These are phyloP conservation scores for Eucalyptus paniculata DNA, from an alignment of 345 rosid species.

Conservation along the genomic window DNA sequence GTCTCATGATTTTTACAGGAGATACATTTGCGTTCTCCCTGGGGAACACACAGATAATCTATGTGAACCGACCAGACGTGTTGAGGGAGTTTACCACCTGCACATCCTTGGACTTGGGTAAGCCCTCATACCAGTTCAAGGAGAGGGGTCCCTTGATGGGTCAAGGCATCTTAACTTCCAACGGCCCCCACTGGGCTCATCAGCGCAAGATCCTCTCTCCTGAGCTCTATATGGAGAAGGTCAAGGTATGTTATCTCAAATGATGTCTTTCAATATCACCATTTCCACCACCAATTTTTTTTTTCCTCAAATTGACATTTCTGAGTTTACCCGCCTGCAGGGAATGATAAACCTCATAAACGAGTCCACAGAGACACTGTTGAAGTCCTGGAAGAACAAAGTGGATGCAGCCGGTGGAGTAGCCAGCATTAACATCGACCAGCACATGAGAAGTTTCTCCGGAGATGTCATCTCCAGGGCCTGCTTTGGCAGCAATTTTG, in stretches of 20 bases:
- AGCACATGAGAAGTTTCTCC: slow-evolving; percentile 20
- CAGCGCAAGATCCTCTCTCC: slow-evolving; percentile 42
- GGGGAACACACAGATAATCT: slow-evolving; percentile 20
- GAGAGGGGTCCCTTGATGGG: slow-evolving; percentile 38
- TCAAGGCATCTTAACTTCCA: slow-evolving; percentile 38
- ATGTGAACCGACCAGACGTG: slow-evolving; percentile 14
- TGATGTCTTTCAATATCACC: background rate
- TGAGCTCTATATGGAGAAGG: slow-evolving; percentile 28
- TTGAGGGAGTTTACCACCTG: slow-evolving; percentile 27
- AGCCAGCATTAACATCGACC: slow-evolving; percentile 17
- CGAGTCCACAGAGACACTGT: slow-evolving; percentile 7
- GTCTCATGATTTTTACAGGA: slow-evolving; percentile 5
- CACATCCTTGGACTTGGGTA: slow-evolving; percentile 30
- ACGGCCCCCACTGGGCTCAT: slow-evolving; percentile 29
- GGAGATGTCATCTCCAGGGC: slow-evolving; percentile 43
- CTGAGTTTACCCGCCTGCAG: background rate
- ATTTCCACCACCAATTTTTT: background rate
- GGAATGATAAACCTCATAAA: slow-evolving; percentile 16
- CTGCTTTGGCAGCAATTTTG: slow-evolving; percentile 31
- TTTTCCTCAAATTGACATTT: background rate
- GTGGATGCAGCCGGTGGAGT: slow-evolving; percentile 11
- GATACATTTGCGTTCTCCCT: slow-evolving; percentile 16
- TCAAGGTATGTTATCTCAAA: slow-evolving; percentile 11
- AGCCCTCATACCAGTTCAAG: slow-evolving; percentile 28
- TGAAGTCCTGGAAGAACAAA: slow-evolving; percentile 18